Base-by-base conservation (phyloP, 2,329 filamentous ascomycete species). In the Beauveria caledonica region DNA sequence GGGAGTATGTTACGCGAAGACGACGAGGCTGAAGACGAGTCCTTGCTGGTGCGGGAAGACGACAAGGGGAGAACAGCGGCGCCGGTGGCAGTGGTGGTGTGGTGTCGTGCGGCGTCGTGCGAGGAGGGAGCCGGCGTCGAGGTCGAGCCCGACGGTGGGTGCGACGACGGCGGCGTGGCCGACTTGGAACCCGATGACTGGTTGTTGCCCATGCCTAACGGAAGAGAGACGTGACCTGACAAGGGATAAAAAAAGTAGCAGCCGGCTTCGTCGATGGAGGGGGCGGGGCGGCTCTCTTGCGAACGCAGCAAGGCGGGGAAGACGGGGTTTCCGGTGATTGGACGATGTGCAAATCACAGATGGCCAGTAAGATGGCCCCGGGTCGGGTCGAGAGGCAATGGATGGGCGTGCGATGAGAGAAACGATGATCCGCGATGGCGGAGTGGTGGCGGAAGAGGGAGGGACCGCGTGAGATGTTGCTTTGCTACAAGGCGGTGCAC, bases 1-100 rank as follows among this genome's bases (percentile, higher is more conserved):
- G 81, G 77, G 68, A 83, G 80, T 68, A 81, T 80, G 68, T 81
- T 80, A 72, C 77, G 57, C 39, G 56, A 44, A n/a, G 57, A 58
- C 33, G 77, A 64, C 75, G 75, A 65, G 79, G 77, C 67, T 50
- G 52, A 55, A 51, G 60, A 60, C 50, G 51, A 62, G 48, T 63
- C 50, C 56, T 53, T 57, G 50, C 60, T 45, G 60, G 42, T 49
- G 44, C 54, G 54, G 27, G 63, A 59, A 11, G 51, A 51, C n/a
- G 49, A 52, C n/a, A 27, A 33, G 25, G 42, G 39, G 52, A 21
- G 19, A 42, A 23, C n/a, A 36, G 10, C 46, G 57, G 48, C 25
- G 57, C 23, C 21, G 44, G 54, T 40, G 27, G 25, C 9, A 6
- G 36, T 54, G 51, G 36, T 40, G 51, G 29, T 53, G 45, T 36